A percentile compares a stretch with the other conserved stretches of the same genome.
phyloP scores from a whole-genome alignment of 208 protist genomes.

The Leishmania gerbilli region DNA sequence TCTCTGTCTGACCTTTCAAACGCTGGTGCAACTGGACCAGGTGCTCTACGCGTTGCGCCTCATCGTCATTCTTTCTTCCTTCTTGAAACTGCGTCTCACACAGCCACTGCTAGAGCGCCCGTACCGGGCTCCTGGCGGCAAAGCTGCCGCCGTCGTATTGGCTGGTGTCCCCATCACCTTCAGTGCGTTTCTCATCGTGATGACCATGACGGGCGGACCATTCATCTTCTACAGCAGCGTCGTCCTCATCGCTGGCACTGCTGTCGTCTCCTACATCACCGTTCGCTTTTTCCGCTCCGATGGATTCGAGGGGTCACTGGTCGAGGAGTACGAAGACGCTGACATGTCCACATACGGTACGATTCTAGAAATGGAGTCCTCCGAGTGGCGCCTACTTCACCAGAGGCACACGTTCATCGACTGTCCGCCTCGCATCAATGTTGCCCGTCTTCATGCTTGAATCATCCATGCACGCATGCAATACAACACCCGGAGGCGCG shows the following conservation, averaged over 20 bases:
- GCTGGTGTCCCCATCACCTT: slow-evolving; percentile 77
- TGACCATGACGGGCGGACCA: slow-evolving; percentile 56
- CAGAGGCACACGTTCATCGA: slow-evolving; percentile 65
- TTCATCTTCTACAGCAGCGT: slow-evolving; percentile 60
- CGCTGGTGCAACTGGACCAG: slow-evolving; percentile 83
- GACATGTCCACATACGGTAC: slow-evolving; percentile 84
- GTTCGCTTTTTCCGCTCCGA: slow-evolving; percentile 68
- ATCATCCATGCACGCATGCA: background rate
- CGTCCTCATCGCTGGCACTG: slow-evolving; percentile 59
- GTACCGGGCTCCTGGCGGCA: slow-evolving; percentile 73
- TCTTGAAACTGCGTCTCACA: slow-evolving; percentile 67
- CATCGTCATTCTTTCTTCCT: slow-evolving; percentile 71
- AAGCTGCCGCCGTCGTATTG: slow-evolving; percentile 47
- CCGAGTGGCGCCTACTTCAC: slow-evolving; percentile 72
- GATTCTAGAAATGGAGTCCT: slow-evolving; percentile 72
- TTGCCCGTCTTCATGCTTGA: slow-evolving; percentile 13
- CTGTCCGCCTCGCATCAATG: slow-evolving; percentile 45
- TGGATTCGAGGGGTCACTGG: slow-evolving; percentile 80
- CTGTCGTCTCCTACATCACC: slow-evolving; percentile 58
- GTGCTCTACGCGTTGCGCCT: slow-evolving; percentile 85
- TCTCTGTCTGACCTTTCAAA: slow-evolving; percentile 75
- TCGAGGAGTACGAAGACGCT: slow-evolving; percentile 87
- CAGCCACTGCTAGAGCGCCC: slow-evolving; percentile 82
- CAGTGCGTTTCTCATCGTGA: slow-evolving; percentile 65
- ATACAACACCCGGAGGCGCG: too few species aligned